Evolutionary conservation across 345 rosid species (phyloP).

Genomic region (Lenwebbia sp.): DNA sequence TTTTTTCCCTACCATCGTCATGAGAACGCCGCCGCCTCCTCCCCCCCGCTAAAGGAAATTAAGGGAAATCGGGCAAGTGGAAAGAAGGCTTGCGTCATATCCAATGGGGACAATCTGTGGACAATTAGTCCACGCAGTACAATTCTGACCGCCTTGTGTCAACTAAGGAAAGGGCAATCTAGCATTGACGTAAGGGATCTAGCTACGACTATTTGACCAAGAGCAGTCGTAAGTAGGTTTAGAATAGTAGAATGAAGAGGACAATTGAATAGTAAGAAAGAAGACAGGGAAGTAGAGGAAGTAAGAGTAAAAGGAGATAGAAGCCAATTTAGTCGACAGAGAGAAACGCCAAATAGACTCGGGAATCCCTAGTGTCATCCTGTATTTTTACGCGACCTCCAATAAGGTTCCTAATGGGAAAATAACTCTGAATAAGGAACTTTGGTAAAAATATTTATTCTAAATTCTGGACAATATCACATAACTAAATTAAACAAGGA

Average conservation of each 20-base stretch:
- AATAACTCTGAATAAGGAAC: neutral
- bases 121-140: too few species aligned
- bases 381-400: neutral
- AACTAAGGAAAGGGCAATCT: neutral
- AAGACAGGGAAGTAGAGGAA: too few species aligned
- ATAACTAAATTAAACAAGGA: neutral
- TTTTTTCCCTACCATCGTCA: neutral
- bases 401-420: neutral
- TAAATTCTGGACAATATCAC: neutral
- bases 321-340: too few species aligned
- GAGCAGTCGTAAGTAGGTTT: neutral
- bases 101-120: too few species aligned
- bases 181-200: neutral
- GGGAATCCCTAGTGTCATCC: neutral
- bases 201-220: neutral
- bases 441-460: neutral
- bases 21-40: too few species aligned
- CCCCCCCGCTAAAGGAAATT: neutral
- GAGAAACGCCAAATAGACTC: too few species aligned
- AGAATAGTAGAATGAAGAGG: neutral
- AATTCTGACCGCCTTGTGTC: neutral
- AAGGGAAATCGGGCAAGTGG: neutral
- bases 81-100: neutral
- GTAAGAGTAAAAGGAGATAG: too few species aligned
- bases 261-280: too few species aligned